These are phyloP conservation scores for Penicillium ochrochloron DNA, from an alignment of 495 filamentous ascomycete genomes.

Conservation along the genomic window DNA sequence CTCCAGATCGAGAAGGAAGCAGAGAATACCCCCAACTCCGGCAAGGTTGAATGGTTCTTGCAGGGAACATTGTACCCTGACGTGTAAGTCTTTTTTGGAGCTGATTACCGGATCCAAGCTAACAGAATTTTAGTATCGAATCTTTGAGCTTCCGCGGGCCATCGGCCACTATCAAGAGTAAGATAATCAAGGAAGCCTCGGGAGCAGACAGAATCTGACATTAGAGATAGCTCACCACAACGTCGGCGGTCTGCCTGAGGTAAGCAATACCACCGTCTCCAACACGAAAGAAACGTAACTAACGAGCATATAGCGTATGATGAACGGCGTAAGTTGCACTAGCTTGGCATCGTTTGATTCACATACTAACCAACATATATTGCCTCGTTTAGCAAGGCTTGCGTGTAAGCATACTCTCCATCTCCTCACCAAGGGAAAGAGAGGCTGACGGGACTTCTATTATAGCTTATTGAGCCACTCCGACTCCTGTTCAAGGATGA, in stretches of 20 bases:
- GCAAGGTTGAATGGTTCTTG: slow-evolving; percentile 79
- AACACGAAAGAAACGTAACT: slow-evolving; percentile 8
- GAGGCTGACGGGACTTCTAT: slow-evolving; percentile 47
- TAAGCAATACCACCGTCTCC: slow-evolving; percentile 19
- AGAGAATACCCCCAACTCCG: slow-evolving; percentile 63
- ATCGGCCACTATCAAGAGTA: slow-evolving; percentile 34
- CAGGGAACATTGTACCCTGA: slow-evolving; percentile 81
- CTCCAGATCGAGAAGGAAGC: slow-evolving; percentile 31
- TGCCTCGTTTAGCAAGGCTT: slow-evolving; percentile 29
- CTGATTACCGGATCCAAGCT: slow-evolving; percentile 6
- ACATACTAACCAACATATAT: slow-evolving; percentile 21
- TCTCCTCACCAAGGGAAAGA: slow-evolving; percentile 6
- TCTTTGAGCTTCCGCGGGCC: slow-evolving; percentile 27
- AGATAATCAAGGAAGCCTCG: slow-evolving; percentile 5
- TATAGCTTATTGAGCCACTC: slow-evolving; percentile 80
- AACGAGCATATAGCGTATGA: slow-evolving; percentile 11
- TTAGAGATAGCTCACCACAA: slow-evolving; percentile 34
- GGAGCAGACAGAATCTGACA: slow-evolving; percentile 20
- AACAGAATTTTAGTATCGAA: slow-evolving; percentile 23
- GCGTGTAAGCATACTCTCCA: slow-evolving; percentile 25
- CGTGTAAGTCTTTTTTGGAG: slow-evolving; percentile 24
- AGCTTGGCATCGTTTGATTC: slow-evolving; percentile 13
- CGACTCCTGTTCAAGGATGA: slow-evolving; percentile 85
- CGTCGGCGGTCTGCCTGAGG: slow-evolving; percentile 36
- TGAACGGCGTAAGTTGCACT: slow-evolving; percentile 24